Evolutionary conservation across 2,329 filamentous ascomycete genomes (phyloP), one percentile per base, ranked within the genome.

Genomic region (Endoconidiophora polonica): DNA sequence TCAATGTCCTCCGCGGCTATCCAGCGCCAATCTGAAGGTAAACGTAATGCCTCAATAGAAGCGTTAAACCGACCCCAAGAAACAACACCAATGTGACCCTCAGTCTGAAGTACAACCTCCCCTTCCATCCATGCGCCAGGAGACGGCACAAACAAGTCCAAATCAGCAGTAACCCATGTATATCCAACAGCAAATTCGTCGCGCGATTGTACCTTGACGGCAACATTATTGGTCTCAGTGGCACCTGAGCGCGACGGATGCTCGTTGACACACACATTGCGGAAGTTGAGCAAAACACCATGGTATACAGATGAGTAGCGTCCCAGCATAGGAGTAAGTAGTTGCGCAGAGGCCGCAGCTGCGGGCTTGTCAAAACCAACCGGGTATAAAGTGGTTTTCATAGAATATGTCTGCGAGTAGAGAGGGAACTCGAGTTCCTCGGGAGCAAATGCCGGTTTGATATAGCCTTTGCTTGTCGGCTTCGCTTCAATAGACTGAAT

Each of bases 31-130:
- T 75, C 73, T 12, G 68, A 64, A 0, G 91, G 91, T 14, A 98
- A 69, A 36, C 85, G 73, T 54, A 76, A 76, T 20, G 81, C 73
- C 58, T 90, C 83, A 53, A 98, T 84, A 41, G 82, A 86, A 1
- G 90, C 85, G 57, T 91, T 94, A 71, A 96, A 96, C 56, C 86
- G 77, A 63, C 90, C 90, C 66, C 86, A 88, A 62, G 86, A 91
- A 9, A 93, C 78, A 2, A 95, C 75, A 18, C 90, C 88, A 5
- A 98, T 73, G 60, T 95, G 86, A 5, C 86, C 86, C 57, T 91
- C 85, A 44, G 83, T 90, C 61, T 94, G 86, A 26, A 95, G 70
- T 59, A 90, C 91, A 50, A 95, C 75, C 57, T 74, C 80, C 9
- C 86, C 91, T 56, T 88, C 81, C 60, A 96, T 74, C 64, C 74